These are phyloP conservation scores for Penicillium sp. DNA, from an alignment of 2,329 filamentous ascomycete species.

Conservation along the genomic window DNA sequence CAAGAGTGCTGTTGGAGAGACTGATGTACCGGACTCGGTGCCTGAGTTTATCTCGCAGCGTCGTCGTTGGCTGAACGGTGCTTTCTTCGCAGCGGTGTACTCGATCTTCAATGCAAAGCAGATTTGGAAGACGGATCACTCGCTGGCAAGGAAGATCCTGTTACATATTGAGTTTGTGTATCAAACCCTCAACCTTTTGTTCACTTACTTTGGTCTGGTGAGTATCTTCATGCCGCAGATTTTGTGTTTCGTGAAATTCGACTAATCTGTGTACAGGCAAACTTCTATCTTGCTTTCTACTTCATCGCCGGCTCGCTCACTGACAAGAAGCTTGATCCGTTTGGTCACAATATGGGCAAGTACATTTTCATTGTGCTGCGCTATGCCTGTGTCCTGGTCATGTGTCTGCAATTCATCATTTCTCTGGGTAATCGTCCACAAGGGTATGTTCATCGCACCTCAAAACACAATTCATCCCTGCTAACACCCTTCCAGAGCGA, in stretches of 20 bases:
- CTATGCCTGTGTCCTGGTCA: constrained; percentile 83
- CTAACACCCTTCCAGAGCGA: constrained; percentile 57
- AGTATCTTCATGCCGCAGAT: constrained; percentile 18
- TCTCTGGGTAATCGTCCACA: constrained; percentile 96
- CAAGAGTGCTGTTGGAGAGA: constrained; percentile 94
- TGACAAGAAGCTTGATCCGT: constrained; percentile 80
- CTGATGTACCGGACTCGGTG: constrained; percentile 92
- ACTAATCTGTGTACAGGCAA: constrained; percentile 59
- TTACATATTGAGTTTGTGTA: constrained; percentile 96
- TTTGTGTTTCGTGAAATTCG: background rate
- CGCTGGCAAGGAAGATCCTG: constrained; percentile 81
- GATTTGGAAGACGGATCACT: constrained; percentile 92
- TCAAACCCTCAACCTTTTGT: constrained; percentile 87
- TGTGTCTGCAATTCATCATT: constrained; percentile 93
- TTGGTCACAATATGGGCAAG: constrained; percentile 81
- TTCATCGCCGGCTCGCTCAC: constrained; percentile 91
- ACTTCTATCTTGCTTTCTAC: constrained; percentile 99
- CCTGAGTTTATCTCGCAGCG: constrained; percentile 97
- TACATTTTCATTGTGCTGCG: constrained; percentile 85
- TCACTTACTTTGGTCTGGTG: constrained; percentile 92
- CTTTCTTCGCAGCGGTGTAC: constrained; percentile 98
- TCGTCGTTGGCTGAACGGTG: constrained; percentile 95
- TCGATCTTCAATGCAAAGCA: constrained; percentile 94
- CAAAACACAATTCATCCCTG: background rate
- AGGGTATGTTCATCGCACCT: constrained; percentile 55